A percentile compares a stretch with the other conserved stretches of the same genome.
Conservation (phyloP, 2,329 filamentous ascomycete genomes). For the Ustulina deusta region DNA sequence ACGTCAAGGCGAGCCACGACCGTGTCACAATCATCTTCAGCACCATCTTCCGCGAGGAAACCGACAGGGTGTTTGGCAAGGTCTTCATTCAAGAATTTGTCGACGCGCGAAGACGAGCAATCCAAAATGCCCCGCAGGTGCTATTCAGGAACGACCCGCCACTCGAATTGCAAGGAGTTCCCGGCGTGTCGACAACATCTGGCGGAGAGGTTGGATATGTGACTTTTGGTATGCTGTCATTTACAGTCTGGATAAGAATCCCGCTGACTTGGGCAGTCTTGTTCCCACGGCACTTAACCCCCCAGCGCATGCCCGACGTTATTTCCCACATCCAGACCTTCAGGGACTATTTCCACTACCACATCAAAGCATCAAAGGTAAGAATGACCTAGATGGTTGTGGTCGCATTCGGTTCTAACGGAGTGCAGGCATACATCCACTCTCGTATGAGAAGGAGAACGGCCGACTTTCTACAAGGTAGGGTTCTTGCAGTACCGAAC, state of each 20-base stretch:
- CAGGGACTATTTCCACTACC: slow-evolving; percentile 99
- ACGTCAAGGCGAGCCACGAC: slow-evolving; percentile 97
- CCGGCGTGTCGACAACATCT: slow-evolving; percentile 80
- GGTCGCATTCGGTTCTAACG: slow-evolving; percentile 27
- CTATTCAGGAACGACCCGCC: slow-evolving; percentile 95
- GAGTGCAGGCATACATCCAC: slow-evolving; percentile 85
- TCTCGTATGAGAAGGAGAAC: slow-evolving; percentile 97
- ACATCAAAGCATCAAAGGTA: slow-evolving; percentile 98
- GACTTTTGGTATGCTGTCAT: slow-evolving; percentile 79
- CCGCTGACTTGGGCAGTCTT: slow-evolving; percentile 70
- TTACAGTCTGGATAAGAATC: neutral
- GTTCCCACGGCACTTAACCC: slow-evolving; percentile 93
- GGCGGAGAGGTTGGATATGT: slow-evolving; percentile 95
- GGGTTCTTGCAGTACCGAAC: slow-evolving; percentile 51
- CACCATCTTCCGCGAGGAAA: slow-evolving; percentile 97
- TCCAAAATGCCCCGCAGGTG: slow-evolving; percentile 98
- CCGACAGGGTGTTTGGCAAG: slow-evolving; percentile 96
- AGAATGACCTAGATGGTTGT: neutral
- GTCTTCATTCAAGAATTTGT: slow-evolving; percentile 99
- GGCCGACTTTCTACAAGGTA: slow-evolving; percentile 97
- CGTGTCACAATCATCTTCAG: slow-evolving; percentile 99
- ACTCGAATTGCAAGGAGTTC: slow-evolving; percentile 87
- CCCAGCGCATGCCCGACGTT: slow-evolving; percentile 90
- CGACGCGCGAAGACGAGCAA: slow-evolving; percentile 91
- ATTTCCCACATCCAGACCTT: slow-evolving; percentile 99